phyloP scores from a whole-genome alignment of 208 protist species.

The Trypanosoma congolense region DNA sequence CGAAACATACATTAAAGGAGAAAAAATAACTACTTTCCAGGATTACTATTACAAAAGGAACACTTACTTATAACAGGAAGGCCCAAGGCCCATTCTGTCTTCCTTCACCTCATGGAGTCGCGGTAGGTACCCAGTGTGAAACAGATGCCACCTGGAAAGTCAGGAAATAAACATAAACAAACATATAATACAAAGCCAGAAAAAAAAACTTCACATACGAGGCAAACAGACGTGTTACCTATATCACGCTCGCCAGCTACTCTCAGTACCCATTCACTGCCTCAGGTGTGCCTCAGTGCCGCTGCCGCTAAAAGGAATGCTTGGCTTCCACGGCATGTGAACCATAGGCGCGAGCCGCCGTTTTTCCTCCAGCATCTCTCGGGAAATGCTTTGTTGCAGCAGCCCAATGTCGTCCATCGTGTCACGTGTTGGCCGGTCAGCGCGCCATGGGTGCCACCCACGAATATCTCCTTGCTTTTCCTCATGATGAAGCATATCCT shows the following conservation, averaged over 20 bases:
- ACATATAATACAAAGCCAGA: too few relatives aligned
- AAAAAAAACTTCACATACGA: too few relatives aligned
- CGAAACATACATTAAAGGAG: conserved; percentile 3
- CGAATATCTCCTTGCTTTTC: conserved; percentile 26
- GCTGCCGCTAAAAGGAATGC: conserved; percentile 57
- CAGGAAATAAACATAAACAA: too few relatives aligned
- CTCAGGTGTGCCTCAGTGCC: not conserved
- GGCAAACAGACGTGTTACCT: too few relatives aligned
- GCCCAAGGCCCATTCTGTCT: too few relatives aligned
- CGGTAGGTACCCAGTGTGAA: too few relatives aligned
- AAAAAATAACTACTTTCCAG: not conserved
- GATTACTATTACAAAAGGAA: too few relatives aligned
- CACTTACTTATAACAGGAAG: too few relatives aligned
- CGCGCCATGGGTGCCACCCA: conserved; percentile 77
- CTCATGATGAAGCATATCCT: conserved; percentile 43
- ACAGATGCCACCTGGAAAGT: too few relatives aligned
- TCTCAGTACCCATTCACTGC: not conserved
- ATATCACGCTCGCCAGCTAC: too few relatives aligned
- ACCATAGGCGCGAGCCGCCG: conserved; percentile 43
- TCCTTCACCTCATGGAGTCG: too few relatives aligned
- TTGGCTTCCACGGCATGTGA: conserved; percentile 77
- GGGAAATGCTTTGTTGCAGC: conserved; percentile 65
- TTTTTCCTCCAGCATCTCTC: conserved; percentile 62
- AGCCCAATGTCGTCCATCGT: conserved; percentile 75
- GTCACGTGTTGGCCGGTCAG: conserved; percentile 55